Percentiles rank a stretch among this genome's conserved stretches.
phyloP scores from a whole-genome alignment of 1,284 basidiomycete species.

The Pseudozyma flocculosa region DNA sequence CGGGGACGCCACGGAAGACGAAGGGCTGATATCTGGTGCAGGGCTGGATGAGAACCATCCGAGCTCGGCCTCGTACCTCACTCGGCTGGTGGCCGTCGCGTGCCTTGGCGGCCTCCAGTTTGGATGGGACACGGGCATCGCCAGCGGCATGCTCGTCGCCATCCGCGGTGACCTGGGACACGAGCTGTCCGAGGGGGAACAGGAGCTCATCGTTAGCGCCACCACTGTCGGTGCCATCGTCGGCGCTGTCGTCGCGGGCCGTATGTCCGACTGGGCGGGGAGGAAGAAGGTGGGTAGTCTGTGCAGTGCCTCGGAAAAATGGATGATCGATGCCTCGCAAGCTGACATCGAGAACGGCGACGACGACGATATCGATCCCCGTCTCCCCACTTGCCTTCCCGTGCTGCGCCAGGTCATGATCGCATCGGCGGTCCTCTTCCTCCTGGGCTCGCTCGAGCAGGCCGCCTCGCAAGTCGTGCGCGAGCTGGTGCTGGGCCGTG shows the following conservation, averaged over 20 bases:
- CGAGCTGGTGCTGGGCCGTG: conserved; percentile 45
- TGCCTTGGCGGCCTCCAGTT: conserved; percentile 40
- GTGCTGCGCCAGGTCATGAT: conserved; percentile 32
- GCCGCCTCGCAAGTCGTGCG: conserved; percentile 41
- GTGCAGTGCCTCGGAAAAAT: too few relatives aligned
- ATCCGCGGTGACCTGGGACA: conserved; percentile 44
- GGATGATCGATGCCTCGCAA: too few relatives aligned
- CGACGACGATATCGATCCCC: too few relatives aligned
- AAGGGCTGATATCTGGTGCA: too few relatives aligned
- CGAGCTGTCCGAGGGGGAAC: conserved; percentile 40
- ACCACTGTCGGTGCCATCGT: conserved; percentile 50
- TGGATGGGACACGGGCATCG: conserved; percentile 44
- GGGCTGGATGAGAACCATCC: conserved; percentile 20
- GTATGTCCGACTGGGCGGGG: conserved; percentile 39
- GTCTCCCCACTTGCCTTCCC: too few relatives aligned
- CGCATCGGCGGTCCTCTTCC: conserved; percentile 36
- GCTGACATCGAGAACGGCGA: too few relatives aligned
- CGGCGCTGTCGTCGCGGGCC: conserved; percentile 36
- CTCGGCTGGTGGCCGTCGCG: conserved; percentile 32
- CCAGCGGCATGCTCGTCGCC: conserved; percentile 44
- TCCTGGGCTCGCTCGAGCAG: conserved; percentile 47
- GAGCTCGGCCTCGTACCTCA: conserved; percentile 25
- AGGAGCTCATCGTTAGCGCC: conserved; percentile 46
- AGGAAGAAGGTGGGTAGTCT: conserved; percentile 20
- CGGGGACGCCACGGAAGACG: too few relatives aligned